Conservation (phyloP, 441 rosid species). For the Adansonia rubrostipa region DNA sequence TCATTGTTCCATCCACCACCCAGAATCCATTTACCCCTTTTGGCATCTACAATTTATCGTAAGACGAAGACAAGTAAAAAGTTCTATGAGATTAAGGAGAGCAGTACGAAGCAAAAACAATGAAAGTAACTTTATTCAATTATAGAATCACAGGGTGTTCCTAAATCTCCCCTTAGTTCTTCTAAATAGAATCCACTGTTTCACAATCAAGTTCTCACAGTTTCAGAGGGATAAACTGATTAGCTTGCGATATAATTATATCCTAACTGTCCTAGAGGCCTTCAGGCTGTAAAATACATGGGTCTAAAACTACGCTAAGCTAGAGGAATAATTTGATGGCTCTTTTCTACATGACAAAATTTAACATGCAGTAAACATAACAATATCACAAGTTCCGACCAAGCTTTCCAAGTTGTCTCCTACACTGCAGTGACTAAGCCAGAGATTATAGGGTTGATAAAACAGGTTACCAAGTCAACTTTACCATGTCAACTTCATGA, state of each 20-base stretch:
- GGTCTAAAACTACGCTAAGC: not conserved
- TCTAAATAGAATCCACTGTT: not conserved
- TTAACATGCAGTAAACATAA: not conserved
- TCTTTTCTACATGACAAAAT: not conserved
- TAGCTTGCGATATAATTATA: not conserved
- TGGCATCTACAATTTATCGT: slow-evolving; percentile 44
- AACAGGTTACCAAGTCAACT: not conserved
- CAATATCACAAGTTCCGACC: not conserved
- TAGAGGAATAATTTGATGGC: not conserved
- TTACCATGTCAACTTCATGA: not conserved
- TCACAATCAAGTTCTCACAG: not conserved
- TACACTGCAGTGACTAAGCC: not conserved
- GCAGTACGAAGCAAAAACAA: slow-evolving; percentile 8
- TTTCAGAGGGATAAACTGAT: not conserved
- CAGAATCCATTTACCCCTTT: slow-evolving; percentile 75
- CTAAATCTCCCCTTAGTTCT: not conserved
- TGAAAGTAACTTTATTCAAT: not conserved
- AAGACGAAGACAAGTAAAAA: not conserved
- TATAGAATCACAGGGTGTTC: not conserved
- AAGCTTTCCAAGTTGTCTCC: not conserved
- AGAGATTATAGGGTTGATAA: not conserved
- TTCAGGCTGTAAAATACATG: not conserved
- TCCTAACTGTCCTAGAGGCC: not conserved
- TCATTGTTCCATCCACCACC: slow-evolving; percentile 98
- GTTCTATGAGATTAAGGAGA: not conserved